A percentile compares a stretch with the other conserved stretches of the same genome.
Conservation (phyloP, 2,329 filamentous ascomycete species). For the Trichoderma oligosporum region DNA sequence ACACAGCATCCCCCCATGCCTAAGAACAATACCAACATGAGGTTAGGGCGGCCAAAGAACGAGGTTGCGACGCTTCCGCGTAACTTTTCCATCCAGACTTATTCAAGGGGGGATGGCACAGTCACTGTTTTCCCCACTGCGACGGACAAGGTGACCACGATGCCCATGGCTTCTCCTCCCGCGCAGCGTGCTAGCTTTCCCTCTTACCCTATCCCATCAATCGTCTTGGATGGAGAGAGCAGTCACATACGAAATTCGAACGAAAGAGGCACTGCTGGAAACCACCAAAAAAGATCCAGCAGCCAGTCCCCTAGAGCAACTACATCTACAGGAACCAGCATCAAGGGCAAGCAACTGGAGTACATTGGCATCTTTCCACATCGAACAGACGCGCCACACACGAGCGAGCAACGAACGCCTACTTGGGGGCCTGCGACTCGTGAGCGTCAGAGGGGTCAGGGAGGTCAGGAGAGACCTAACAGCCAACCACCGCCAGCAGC, state of each 20-base stretch:
- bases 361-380: conserved; percentile 27
- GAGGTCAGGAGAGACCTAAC: neutral
- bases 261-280: neutral
- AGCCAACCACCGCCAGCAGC: neutral
- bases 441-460: neutral
- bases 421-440: neutral
- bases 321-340: conserved; percentile 20
- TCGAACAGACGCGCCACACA: conserved; percentile 23
- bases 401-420: neutral
- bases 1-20: conserved; percentile 35
- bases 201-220: neutral
- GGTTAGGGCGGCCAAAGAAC: neutral
- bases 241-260: neutral
- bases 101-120: conserved; percentile 35
- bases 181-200: neutral
- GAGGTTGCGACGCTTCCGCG: neutral
- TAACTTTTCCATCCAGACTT: conserved; percentile 29
- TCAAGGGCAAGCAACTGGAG: conserved; percentile 21
- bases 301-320: conserved; percentile 3
- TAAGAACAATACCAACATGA: conserved; percentile 15
- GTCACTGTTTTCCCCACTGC: conserved; percentile 33
- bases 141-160: neutral
- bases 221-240: neutral
- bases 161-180: neutral
- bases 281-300: neutral